These are phyloP conservation scores for Xylariaceae sp. DNA, from an alignment of 2,329 filamentous ascomycete genomes.

Conservation along the genomic window DNA sequence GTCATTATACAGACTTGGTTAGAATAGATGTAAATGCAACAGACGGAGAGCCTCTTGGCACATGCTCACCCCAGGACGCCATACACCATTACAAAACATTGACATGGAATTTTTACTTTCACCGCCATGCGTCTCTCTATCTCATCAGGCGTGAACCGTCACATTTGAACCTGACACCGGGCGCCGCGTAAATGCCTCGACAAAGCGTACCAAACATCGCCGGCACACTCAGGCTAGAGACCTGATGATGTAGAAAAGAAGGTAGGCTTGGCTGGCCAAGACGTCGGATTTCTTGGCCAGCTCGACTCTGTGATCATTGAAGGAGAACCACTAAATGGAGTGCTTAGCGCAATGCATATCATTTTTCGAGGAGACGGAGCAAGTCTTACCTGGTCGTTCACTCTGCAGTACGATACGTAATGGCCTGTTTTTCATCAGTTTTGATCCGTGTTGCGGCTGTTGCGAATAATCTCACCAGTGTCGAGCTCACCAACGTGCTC, in stretches of 20 bases:
- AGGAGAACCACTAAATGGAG: slow-evolving; percentile 75
- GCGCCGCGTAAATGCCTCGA: slow-evolving; percentile 27
- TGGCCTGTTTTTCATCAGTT: slow-evolving; percentile 51
- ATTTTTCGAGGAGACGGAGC: not conserved
- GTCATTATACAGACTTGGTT: too few species aligned
- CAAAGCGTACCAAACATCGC: not conserved
- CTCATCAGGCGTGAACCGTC: slow-evolving; percentile 13
- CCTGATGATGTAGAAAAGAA: slow-evolving; percentile 81
- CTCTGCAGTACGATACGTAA: slow-evolving; percentile 84
- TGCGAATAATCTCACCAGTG: slow-evolving; percentile 49
- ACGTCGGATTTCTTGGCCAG: slow-evolving; percentile 82
- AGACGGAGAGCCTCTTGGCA: too few species aligned
- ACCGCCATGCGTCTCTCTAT: slow-evolving; percentile 14
- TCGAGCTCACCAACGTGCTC: slow-evolving; percentile 93
- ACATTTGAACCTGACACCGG: slow-evolving; percentile 12
- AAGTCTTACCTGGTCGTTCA: slow-evolving; percentile 64
- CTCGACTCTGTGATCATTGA: slow-evolving; percentile 92
- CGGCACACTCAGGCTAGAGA: slow-evolving; percentile 36
- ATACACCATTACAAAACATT: too few species aligned
- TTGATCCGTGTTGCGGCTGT: not conserved
- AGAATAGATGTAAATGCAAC: too few species aligned
- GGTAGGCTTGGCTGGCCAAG: slow-evolving; percentile 79
- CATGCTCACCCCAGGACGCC: too few species aligned
- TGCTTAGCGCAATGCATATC: slow-evolving; percentile 2
- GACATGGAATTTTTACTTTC: too few species aligned